A percentile compares a stretch with the other conserved stretches of the same genome.
Evolutionary conservation across 2,329 filamentous ascomycete genomes (phyloP).

Genomic region (Phoma sp.): DNA sequence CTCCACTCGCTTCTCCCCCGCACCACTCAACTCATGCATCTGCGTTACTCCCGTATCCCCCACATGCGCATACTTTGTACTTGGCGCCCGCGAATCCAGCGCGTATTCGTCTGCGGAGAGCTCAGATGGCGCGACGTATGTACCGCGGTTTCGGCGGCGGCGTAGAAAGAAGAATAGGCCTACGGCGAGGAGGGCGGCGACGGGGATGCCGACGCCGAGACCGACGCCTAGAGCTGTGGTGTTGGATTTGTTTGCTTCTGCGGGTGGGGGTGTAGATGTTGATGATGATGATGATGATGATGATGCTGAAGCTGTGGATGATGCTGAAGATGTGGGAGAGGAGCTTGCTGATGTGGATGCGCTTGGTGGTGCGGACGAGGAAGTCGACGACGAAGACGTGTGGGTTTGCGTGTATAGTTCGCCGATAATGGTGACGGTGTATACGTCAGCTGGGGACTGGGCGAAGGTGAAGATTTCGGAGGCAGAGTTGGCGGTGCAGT

Average conservation of each 20-base stretch:
- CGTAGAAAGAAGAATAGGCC: slow-evolving; percentile 12
- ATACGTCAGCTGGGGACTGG: slow-evolving; percentile 25
- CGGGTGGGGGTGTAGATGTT: neutral
- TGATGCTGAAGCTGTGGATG: slow-evolving; percentile 7
- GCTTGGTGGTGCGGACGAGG: neutral
- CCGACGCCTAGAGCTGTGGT: slow-evolving; percentile 17
- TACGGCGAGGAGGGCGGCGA: slow-evolving; percentile 7
- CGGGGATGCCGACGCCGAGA: slow-evolving; percentile 16
- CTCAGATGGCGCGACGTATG: neutral
- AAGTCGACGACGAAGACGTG: slow-evolving; percentile 14
- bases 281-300: neutral
- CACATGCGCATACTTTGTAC: slow-evolving; percentile 8
- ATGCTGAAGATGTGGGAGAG: slow-evolving; percentile 5
- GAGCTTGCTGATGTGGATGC: neutral
- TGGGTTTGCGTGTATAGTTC: slow-evolving; percentile 33
- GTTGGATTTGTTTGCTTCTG: slow-evolving; percentile 6
- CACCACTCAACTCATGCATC: slow-evolving; percentile 1
- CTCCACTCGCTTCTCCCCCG: neutral
- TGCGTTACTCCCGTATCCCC: neutral
- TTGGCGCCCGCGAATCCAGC: neutral
- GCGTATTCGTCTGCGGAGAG: slow-evolving; percentile 5
- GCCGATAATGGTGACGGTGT: slow-evolving; percentile 38
- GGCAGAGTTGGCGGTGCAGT: slow-evolving; percentile 23
- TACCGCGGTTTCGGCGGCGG: slow-evolving; percentile 1
- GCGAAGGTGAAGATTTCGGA: slow-evolving; percentile 32